Evolutionary conservation across 768 basidiomycete genomes (phyloP).

Genomic region (Amyloporia xantha): DNA sequence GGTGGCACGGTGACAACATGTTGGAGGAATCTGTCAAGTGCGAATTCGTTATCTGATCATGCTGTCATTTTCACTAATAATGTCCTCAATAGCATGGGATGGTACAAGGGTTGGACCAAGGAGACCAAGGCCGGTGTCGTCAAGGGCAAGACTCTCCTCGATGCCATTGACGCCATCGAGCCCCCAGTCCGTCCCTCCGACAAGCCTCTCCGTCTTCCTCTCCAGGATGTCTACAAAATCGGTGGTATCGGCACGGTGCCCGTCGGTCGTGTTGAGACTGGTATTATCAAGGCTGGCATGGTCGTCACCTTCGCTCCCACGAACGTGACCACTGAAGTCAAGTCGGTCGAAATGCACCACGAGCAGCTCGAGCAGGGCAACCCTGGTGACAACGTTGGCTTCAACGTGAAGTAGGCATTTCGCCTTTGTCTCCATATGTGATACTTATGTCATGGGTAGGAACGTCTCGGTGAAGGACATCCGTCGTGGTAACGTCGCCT

Average conservation of each 20-base stretch:
- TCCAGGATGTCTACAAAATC: constrained; percentile 99
- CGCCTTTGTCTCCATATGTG: neutral
- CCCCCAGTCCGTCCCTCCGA: constrained; percentile 95
- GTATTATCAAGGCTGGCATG: constrained; percentile 99
- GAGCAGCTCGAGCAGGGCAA: constrained; percentile 91
- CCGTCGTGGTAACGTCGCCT: constrained; percentile 98
- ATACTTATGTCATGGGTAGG: constrained; percentile 37
- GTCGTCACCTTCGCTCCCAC: constrained; percentile 94
- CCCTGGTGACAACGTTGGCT: constrained; percentile 99
- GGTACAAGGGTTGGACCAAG: constrained; percentile 99
- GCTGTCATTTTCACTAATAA: constrained; percentile 5
- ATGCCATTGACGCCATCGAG: constrained; percentile 99
- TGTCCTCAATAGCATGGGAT: constrained; percentile 69
- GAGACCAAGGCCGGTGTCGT: constrained; percentile 87
- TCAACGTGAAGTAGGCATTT: constrained; percentile 84
- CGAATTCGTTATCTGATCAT: constrained; percentile 23
- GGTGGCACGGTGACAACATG: constrained; percentile 99
- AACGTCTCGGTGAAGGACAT: constrained; percentile 99
- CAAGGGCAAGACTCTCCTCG: constrained; percentile 99
- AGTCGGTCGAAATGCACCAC: constrained; percentile 99
- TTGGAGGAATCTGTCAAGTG: constrained; percentile 96
- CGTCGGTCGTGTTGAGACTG: constrained; percentile 99
- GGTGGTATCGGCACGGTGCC: constrained; percentile 99
- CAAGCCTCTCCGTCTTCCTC: constrained; percentile 99
- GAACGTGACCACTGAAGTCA: constrained; percentile 99